A percentile compares a stretch with the other conserved stretches of the same genome.
Conservation (phyloP, 139 green algal species). For the Chlamydomonas schloesseri region DNA sequence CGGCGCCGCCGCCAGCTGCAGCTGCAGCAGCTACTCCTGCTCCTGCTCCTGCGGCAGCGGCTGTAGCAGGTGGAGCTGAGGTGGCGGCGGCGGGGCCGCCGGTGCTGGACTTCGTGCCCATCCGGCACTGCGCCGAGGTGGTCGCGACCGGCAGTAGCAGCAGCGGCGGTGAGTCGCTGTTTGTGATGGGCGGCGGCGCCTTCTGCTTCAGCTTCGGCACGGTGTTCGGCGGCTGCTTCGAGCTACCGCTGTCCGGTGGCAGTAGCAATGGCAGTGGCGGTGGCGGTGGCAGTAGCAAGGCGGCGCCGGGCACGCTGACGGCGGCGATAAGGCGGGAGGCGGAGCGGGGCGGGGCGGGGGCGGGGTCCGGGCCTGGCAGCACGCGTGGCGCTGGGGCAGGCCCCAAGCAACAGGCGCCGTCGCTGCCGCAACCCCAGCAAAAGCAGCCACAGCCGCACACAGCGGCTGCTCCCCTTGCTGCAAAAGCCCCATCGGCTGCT, state of each 20-base stretch:
- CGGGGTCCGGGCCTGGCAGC: no score
- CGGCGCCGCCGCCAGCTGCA: neutral
- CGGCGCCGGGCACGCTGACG: neutral
- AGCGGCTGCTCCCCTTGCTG: no score
- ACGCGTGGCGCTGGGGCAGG: no score
- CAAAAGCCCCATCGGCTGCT: no score
- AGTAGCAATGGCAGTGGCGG: neutral
- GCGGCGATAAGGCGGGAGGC: no score
- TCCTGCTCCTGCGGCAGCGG: neutral
- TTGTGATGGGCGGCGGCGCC: slow-evolving; percentile 63
- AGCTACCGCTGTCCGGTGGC: slow-evolving; percentile 3
- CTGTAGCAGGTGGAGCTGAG: neutral
- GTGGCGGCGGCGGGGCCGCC: neutral
- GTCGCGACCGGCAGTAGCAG: neutral
- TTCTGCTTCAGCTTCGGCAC: slow-evolving; percentile 77
- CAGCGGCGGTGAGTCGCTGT: slow-evolving; percentile 12
- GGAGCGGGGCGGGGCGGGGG: no score
- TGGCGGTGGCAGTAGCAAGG: neutral
- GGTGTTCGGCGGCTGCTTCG: slow-evolving; percentile 55
- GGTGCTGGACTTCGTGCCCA: slow-evolving; percentile 28
- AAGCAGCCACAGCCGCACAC: no score
- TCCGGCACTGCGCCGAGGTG: slow-evolving; percentile 44
- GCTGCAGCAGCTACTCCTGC: neutral
- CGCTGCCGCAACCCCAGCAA: no score
- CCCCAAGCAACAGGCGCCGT: no score